A percentile compares a stretch with the other conserved stretches of the same genome.
Evolutionary conservation across 352 stramenopile genomes (phyloP).

Genomic region (Pythium myriotylum): DNA sequence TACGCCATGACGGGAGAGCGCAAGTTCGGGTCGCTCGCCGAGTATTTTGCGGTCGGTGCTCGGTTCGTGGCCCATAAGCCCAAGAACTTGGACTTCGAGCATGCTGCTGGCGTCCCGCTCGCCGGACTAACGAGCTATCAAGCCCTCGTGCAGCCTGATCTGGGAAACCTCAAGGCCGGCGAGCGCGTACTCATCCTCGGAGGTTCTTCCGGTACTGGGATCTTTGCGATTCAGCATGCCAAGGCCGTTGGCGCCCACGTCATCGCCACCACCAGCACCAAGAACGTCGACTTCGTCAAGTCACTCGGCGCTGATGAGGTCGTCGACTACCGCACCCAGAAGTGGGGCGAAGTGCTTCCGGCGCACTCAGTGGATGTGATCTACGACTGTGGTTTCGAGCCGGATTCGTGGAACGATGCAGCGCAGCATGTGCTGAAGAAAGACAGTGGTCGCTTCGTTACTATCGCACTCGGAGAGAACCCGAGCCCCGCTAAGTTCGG

Average conservation of each 20-base stretch:
- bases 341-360: constrained; percentile 34
- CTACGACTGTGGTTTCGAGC: constrained; percentile 32
- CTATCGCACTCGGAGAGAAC: constrained; percentile 29
- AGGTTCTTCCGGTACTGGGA: constrained; percentile 38
- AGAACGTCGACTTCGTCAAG: constrained; percentile 40
- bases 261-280: constrained; percentile 37
- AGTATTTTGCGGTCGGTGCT: constrained; percentile 41
- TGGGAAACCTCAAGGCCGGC: constrained; percentile 40
- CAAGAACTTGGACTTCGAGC: constrained; percentile 39
- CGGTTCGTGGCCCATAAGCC: constrained; percentile 48
- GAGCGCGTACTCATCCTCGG: constrained; percentile 50
- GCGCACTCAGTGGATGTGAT: constrained; percentile 27
- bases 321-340: constrained; percentile 44
- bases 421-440: constrained; percentile 47
- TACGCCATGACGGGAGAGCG: constrained; percentile 27
- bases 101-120: constrained; percentile 40
- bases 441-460: constrained; percentile 45
- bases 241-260: constrained; percentile 28
- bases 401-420: constrained; percentile 34
- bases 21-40: constrained; percentile 33
- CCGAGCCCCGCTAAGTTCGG: constrained; percentile 61
- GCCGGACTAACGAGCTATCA: constrained; percentile 44
- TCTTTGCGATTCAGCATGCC: constrained; percentile 48
- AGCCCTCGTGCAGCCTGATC: constrained; percentile 23
- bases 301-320: constrained; percentile 42